Evolutionary conservation across 2,329 filamentous ascomycete genomes (phyloP).

Genomic region (Trematosphaeria pertusa): DNA sequence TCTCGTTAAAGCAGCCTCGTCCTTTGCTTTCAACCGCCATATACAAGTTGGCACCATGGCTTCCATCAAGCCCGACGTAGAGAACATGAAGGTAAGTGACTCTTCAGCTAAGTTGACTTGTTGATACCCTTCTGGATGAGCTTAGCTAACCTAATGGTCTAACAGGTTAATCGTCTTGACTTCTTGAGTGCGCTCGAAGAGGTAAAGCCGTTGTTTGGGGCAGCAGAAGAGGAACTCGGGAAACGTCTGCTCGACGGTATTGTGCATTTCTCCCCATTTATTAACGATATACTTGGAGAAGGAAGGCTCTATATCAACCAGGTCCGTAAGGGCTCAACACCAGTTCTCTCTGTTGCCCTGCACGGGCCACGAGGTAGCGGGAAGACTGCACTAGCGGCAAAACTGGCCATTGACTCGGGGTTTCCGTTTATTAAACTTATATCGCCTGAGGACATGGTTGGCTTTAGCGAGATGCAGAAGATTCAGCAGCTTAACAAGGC

Average conservation of each 20-base stretch:
- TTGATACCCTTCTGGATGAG: too few relatives aligned
- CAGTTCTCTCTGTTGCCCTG: conserved; percentile 79
- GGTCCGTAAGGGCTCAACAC: conserved; percentile 73
- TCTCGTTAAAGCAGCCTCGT: conserved; percentile 89
- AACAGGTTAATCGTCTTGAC: conserved; percentile 73
- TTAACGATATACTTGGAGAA: conserved; percentile 78
- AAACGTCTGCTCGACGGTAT: conserved; percentile 80
- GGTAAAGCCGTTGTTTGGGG: conserved; percentile 91
- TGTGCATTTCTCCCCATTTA: conserved; percentile 77
- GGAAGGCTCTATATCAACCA: conserved; percentile 81
- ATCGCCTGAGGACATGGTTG: conserved; percentile 81
- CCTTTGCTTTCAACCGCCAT: conserved; percentile 89
- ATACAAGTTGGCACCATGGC: conserved; percentile 89
- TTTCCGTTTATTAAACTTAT: conserved; percentile 96
- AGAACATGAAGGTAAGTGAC: conserved; percentile 82
- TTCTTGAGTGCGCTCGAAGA: conserved; percentile 87
- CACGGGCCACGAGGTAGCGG: conserved; percentile 85
- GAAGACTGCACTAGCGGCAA: conserved; percentile 89
- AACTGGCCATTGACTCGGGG: conserved; percentile 82
- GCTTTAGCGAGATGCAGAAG: conserved; percentile 88
- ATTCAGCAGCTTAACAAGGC: conserved; percentile 85
- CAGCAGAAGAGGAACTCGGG: conserved; percentile 87
- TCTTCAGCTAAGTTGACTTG: too few relatives aligned
- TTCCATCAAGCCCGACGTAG: conserved; percentile 78
- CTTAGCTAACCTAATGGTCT: too few relatives aligned